Evolutionary conservation across 75 land plant genomes (phyloP), one percentile per base, ranked within the genome.

Genomic region (Isoetes taiwanensis): DNA sequence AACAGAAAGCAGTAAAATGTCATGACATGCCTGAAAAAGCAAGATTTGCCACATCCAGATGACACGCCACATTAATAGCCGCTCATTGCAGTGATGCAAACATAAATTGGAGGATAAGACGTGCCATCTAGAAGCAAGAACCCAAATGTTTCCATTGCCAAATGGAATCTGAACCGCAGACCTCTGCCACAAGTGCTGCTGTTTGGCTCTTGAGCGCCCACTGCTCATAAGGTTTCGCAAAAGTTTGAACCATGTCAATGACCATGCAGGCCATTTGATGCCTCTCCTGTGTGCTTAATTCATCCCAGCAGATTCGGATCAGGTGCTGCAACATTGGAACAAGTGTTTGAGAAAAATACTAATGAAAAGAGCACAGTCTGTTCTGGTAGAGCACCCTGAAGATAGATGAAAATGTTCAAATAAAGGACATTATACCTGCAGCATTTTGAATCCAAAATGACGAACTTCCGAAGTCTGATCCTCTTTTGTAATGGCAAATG

Each of bases 171-270:
- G 50, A 32, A 59, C 10, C 38, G 12, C 69, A 40, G 37, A 94
- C 99, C 96, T 94, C 99, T 41, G 99, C 99, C 56, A 85, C 75
- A 53, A 94, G 95, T 31, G 90, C 96, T 61, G 99, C 96, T 60
- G 84, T 61, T 71, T 89, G 99, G 78, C 96, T 94, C 69, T 89
- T 94, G 58, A 94, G 58, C 34, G 74, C 78, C 99, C 99, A 94
- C 59, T 73, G 73, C 52, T 85, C 91, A 57, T 54, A 64, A 54
- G 86, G 76, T 29, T 67, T 59, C 17, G 86, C 87, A 58, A 83
- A 64, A 56, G 82, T 84, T 16, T 75, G 58, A 55, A 89, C 65
- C 59, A 94, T 66, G 21, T 69, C 67, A 34, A 74, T 41, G 37
- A 80, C 62, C 61, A 78, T 56, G 37, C 58, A 65, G 25, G 90